These are phyloP conservation scores for Stellera chamaejasme DNA, from an alignment of 345 rosid species.

Conservation along the genomic window DNA sequence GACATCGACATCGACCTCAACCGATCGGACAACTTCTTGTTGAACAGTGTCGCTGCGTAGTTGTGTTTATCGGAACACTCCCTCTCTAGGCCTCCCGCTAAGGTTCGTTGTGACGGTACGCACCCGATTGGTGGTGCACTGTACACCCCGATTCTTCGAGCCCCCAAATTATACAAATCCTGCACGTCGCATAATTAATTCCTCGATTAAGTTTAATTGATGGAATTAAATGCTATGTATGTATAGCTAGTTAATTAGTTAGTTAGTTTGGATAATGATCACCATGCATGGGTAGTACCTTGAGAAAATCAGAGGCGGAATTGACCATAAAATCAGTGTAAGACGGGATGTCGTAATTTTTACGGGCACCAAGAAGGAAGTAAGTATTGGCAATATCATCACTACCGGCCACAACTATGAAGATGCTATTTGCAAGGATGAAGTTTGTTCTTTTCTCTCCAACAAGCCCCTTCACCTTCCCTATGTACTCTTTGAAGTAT, in stretches of 20 bases:
- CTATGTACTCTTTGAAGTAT: constrained; percentile 21
- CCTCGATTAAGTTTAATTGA: too few relatives aligned
- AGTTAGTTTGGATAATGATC: too few relatives aligned
- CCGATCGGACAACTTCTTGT: constrained; percentile 36
- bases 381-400: constrained; percentile 23
- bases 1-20: constrained; percentile 23
- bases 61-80: constrained; percentile 36
- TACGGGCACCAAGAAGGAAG: constrained; percentile 17
- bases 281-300: constrained; percentile 14
- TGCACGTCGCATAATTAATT: constrained; percentile 6
- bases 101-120: constrained; percentile 62
- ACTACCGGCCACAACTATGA: constrained; percentile 6
- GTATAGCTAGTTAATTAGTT: too few relatives aligned
- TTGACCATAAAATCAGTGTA: constrained; percentile 30
- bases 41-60: constrained; percentile 43
- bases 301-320: constrained; percentile 21
- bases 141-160: constrained; percentile 42
- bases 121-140: constrained; percentile 66
- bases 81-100: constrained; percentile 45
- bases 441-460: constrained; percentile 7
- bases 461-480: constrained; percentile 17
- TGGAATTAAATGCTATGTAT: too few relatives aligned
- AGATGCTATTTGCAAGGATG: constrained; percentile 4
- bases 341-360: constrained; percentile 21
- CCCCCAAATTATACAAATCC: constrained; percentile 52